Evolutionary conservation across 1,284 basidiomycete genomes (phyloP), one percentile per base, ranked within the genome.

Genomic region (Hortiboletus rubellus): DNA sequence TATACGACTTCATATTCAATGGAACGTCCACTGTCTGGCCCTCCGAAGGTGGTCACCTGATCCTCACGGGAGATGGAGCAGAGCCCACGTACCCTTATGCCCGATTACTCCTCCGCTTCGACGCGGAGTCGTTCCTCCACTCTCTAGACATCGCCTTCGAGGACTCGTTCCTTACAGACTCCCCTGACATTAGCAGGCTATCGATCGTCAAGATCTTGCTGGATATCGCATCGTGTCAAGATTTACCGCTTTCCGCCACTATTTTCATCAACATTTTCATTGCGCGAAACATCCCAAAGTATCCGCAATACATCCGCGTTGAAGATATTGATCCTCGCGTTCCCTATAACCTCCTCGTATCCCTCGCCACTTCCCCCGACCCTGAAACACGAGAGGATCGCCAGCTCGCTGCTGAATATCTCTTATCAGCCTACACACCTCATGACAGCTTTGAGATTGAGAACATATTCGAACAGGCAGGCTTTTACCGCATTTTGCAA

Each of bases 251-350:
- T 15, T 75, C 79, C 37, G 92, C 92, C 68, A 76, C 79, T 51
- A 93, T 91, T 3, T 93, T 99, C 72, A 81, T 96, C 49, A 86
- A 95, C 70, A 98, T 99, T 63, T 99, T 99, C 73, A 84, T 98
- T 57, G 93, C 97, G 1, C 89, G 96, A 57, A 99, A 98, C 71
- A 85, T 97, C 15, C 93, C 97, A 0, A 99, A 98, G 75, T 99
- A 98, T 73, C 88, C 91, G 0, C 95, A 98, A 73, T 95, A 90
- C 74, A 82, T 98, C 84, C 3, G 18, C 1, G 51, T 63, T 22
- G 46, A 66, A 41, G 63, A 60, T 48, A 52, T 72, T 31, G 57
- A 63, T 37, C 41, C 62, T 45, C 86, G 82, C 44, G 78, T 83
- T 2, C 79, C 95, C 6, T 88, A 94, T 61, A 78, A 77, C 43